These are phyloP conservation scores for Clavispora vitiphila DNA, from an alignment of 805 yeast species.

Conservation along the genomic window DNA sequence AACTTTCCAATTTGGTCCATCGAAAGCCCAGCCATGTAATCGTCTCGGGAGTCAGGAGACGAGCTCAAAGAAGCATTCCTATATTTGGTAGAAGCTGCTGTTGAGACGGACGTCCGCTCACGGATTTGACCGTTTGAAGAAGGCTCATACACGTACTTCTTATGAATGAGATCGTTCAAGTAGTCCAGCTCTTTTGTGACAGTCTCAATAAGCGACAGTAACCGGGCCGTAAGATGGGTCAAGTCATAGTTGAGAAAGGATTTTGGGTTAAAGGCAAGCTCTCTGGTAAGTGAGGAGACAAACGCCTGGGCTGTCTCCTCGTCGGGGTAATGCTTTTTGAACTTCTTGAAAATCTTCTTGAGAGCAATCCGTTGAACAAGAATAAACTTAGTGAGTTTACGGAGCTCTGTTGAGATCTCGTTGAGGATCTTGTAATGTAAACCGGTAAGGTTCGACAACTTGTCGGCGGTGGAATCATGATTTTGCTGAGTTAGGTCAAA, in stretches of 20 bases:
- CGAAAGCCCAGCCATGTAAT: conserved; percentile 9
- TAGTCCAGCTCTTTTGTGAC: conserved; percentile 11
- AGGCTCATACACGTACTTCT: conserved; percentile 1
- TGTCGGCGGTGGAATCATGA: conserved; percentile 5
- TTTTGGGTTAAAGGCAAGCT: conserved; percentile 38
- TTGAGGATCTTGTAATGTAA: conserved; percentile 33
- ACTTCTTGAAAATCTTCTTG: conserved; percentile 70
- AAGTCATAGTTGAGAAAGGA: conserved; percentile 61
- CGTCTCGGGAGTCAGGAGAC: conserved; percentile 9
- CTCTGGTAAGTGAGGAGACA: conserved; percentile 30
- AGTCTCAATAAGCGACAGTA: conserved; percentile 10
- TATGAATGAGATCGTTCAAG: conserved; percentile 10
- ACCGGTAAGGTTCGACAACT: conserved; percentile 20
- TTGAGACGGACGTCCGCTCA: conserved; percentile 7
- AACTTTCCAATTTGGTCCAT: conserved; percentile 19
- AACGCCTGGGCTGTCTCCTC: conserved; percentile 18
- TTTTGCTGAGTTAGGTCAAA: conserved; percentile 5
- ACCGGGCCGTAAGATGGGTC: conserved; percentile 53
- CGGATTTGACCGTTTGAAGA: not conserved
- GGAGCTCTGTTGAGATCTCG: conserved; percentile 43
- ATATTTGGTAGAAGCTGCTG: conserved; percentile 5
- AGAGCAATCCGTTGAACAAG: conserved; percentile 70
- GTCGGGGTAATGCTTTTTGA: conserved; percentile 40
- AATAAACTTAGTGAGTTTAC: conserved; percentile 64
- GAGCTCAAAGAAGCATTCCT: conserved; percentile 5